phyloP scores from a whole-genome alignment of 2,329 filamentous ascomycete genomes.

The Diaporthe sp. region DNA sequence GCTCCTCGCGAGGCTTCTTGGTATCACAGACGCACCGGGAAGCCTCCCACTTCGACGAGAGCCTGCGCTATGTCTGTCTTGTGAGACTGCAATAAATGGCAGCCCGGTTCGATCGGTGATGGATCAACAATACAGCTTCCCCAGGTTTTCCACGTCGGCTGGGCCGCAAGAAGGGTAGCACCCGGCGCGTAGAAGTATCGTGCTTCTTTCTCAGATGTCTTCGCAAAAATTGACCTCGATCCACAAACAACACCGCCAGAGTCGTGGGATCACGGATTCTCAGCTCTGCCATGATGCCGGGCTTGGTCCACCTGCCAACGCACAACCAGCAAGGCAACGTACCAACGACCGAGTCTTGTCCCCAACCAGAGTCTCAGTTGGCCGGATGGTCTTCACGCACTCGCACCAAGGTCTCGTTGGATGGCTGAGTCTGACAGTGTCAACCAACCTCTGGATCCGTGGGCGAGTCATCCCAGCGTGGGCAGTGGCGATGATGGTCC shows the following conservation, averaged over 20 bases:
- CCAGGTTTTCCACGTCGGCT: not conserved
- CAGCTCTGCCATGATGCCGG: not conserved
- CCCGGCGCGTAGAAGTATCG: not conserved
- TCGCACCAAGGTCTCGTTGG: not conserved
- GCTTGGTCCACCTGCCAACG: conserved; percentile 5
- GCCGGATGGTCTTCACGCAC: not conserved
- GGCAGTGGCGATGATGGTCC: conserved; percentile 5
- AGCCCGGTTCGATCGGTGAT: not conserved
- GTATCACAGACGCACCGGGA: not conserved
- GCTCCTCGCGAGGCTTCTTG: conserved; percentile 9
- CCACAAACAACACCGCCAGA: not conserved
- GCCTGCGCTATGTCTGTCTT: not conserved
- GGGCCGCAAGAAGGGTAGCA: not conserved
- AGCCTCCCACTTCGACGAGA: not conserved
- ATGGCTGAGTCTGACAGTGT: conserved; percentile 1
- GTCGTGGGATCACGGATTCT: not conserved
- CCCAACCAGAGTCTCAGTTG: not conserved
- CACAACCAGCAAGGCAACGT: not conserved
- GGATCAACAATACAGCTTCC: conserved; percentile 19
- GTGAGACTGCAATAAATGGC: conserved; percentile 12
- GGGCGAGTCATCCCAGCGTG: conserved; percentile 14
- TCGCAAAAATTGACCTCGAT: not conserved
- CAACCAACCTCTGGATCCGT: not conserved
- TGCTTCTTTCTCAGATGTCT: not conserved
- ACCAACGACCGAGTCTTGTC: conserved; percentile 19